Percentiles rank a stretch among this genome's conserved stretches.
Evolutionary conservation across 805 yeast genomes (phyloP).

Genomic region (Starmerella apicola): DNA sequence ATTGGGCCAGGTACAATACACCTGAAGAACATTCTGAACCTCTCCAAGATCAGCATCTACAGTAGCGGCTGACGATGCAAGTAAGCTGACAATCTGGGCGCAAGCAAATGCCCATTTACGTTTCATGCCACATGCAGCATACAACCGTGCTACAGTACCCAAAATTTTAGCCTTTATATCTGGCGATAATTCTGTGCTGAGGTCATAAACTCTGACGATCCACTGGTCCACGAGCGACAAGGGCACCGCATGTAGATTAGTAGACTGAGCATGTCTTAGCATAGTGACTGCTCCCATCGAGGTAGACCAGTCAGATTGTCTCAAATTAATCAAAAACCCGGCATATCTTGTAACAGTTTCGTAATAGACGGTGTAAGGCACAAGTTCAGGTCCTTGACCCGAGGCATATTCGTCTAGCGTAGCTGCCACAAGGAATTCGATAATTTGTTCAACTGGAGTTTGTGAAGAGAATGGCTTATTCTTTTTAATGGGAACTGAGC

Average conservation of each 20-base stretch:
- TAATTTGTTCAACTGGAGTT: conserved; percentile 13
- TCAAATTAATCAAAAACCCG: conserved; percentile 39
- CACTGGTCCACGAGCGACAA: conserved; percentile 31
- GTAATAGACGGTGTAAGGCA: conserved; percentile 68
- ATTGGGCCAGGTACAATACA: conserved; percentile 16
- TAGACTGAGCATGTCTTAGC: neutral
- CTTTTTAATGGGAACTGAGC: neutral
- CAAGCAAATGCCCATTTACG: conserved; percentile 63
- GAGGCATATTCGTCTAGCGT: conserved; percentile 22
- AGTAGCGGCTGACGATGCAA: conserved; percentile 14
- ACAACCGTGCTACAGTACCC: conserved; percentile 52
- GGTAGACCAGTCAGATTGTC: neutral
- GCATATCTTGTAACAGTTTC: conserved; percentile 57
- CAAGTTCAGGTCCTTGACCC: conserved; percentile 47
- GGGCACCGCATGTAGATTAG: conserved; percentile 1
- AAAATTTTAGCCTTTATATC: conserved; percentile 50
- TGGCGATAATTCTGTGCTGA: conserved; percentile 35
- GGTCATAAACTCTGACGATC: conserved; percentile 36
- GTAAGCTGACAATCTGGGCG: conserved; percentile 41
- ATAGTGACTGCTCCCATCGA: conserved; percentile 28
- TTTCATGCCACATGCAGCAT: conserved; percentile 43
- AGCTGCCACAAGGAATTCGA: conserved; percentile 19
- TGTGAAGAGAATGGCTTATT: conserved; percentile 26
- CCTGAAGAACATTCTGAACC: conserved; percentile 14
- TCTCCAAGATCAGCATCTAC: conserved; percentile 16